Conservation (phyloP, 2,329 filamentous ascomycete genomes). For the Fusarium chaquense region DNA sequence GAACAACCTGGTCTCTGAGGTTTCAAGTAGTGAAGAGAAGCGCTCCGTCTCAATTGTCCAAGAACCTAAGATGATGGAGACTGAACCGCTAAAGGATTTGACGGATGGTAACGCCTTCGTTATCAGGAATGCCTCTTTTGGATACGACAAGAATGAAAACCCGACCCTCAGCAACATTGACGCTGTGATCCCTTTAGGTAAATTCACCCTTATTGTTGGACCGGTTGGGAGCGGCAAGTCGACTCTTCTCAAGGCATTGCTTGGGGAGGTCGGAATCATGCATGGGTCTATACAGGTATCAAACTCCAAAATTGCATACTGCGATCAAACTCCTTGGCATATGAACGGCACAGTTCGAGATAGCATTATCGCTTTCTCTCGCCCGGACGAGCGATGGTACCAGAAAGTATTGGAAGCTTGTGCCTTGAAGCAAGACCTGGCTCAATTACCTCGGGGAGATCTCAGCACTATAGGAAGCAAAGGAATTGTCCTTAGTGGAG, state of each 20-base stretch:
- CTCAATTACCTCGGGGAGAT: constrained; percentile 49
- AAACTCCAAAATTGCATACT: constrained; percentile 35
- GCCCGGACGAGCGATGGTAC: constrained; percentile 49
- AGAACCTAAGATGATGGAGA: not conserved
- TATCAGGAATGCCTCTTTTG: constrained; percentile 18
- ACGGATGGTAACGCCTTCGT: not conserved
- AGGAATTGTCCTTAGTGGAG: constrained; percentile 55
- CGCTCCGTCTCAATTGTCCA: not conserved
- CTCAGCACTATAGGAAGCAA: constrained; percentile 52
- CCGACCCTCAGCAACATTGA: constrained; percentile 20
- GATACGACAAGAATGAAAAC: constrained; percentile 18
- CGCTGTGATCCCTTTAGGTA: not conserved
- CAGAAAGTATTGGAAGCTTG: constrained; percentile 44
- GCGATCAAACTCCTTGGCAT: constrained; percentile 47
- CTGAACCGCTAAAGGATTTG: rapidly evolving
- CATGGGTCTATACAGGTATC: constrained; percentile 16
- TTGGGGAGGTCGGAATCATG: constrained; percentile 45
- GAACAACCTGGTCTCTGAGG: not conserved
- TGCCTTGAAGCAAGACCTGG: constrained; percentile 44
- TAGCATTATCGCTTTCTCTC: constrained; percentile 50
- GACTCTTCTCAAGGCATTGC: constrained; percentile 49
- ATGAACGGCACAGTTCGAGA: constrained; percentile 50
- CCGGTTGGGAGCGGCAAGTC: constrained; percentile 55
- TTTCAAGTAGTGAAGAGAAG: constrained; percentile 11
- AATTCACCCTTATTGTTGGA: constrained; percentile 47